phyloP scores from a whole-genome alignment of 345 rosid species.

The Hibiscus trionum region DNA sequence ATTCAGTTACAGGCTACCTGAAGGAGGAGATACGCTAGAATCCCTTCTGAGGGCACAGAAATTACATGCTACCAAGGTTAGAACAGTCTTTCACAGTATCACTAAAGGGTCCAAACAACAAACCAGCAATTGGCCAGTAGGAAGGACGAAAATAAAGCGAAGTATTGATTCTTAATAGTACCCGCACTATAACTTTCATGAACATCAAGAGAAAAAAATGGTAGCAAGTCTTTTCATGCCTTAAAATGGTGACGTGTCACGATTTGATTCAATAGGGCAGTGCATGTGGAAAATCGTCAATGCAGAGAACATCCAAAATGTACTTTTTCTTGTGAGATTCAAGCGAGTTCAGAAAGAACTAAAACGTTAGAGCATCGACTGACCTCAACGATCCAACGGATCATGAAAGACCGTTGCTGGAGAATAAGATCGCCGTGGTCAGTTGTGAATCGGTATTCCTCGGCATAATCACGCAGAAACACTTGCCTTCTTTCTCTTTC shows the following conservation, averaged over 20 bases:
- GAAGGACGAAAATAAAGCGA: not conserved
- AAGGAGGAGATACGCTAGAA: too few relatives aligned
- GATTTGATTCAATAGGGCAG: not conserved
- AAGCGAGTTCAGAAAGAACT: not conserved
- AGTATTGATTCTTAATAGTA: not conserved
- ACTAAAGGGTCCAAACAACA: too few relatives aligned
- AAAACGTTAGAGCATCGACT: not conserved
- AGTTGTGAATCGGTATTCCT: conserved; percentile 39
- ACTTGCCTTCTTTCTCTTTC: not conserved
- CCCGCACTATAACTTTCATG: not conserved
- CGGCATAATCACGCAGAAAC: conserved; percentile 32
- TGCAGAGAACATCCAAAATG: not conserved
- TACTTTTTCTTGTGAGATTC: not conserved
- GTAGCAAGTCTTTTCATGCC: not conserved
- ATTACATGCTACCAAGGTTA: not conserved
- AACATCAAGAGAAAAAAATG: not conserved
- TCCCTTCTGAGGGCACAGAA: not conserved
- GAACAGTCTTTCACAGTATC: not conserved
- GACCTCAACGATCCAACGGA: conserved; percentile 90
- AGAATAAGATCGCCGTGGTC: conserved; percentile 44
- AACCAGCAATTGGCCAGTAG: not conserved
- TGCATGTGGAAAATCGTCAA: conserved; percentile 2
- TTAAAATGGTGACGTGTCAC: conserved; percentile 15
- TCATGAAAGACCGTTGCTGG: conserved; percentile 55
- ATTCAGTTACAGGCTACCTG: not conserved